Percentiles rank a stretch among this genome's conserved stretches.
Evolutionary conservation across 2,329 filamentous ascomycete species (phyloP).

Genomic region (Botrytis fragariae): DNA sequence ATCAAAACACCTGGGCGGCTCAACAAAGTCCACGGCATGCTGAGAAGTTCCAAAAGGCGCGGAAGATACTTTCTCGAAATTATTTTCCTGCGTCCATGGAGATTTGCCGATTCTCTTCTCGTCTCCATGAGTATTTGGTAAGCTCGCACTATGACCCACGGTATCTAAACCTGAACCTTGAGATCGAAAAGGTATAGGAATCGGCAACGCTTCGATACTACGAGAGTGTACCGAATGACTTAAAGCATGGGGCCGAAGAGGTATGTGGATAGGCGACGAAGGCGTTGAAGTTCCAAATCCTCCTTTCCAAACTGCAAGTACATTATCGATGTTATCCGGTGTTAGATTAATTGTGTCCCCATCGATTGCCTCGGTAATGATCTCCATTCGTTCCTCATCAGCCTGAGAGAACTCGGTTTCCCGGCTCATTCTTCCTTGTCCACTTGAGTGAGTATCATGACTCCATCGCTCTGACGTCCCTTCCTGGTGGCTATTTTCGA

Average conservation of each 20-base stretch:
- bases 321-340: neutral
- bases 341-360: neutral
- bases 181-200: neutral
- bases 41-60: neutral
- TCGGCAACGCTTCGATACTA: neutral
- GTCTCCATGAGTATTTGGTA: neutral
- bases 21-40: neutral
- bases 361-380: neutral
- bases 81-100: neutral
- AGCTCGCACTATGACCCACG: neutral
- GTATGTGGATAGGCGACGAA: neutral
- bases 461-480: neutral
- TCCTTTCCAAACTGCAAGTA: slow-evolving; percentile 11
- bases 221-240: neutral
- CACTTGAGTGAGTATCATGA: neutral
- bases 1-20: neutral
- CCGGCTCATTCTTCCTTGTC: neutral
- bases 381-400: neutral
- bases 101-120: neutral
- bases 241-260: neutral
- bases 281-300: neutral
- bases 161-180: neutral
- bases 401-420: slow-evolving; percentile 1
- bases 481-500: neutral
- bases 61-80: neutral